These are phyloP conservation scores for Nigrospora sphaerica DNA, from an alignment of 2,329 filamentous ascomycete genomes.

Conservation along the genomic window DNA sequence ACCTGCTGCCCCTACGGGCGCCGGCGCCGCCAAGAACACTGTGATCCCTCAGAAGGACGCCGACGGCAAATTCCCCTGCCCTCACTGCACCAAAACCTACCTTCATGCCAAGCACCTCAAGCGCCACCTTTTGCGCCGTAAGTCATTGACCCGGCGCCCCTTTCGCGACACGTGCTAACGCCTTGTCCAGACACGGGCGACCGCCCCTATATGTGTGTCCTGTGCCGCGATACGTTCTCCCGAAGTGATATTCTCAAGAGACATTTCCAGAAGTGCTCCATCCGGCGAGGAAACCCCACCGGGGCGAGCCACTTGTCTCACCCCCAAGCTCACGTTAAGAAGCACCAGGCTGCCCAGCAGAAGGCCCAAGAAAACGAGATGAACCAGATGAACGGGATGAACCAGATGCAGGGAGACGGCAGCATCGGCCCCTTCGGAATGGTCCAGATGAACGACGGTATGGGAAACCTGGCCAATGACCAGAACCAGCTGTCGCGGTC, in stretches of 20 bases:
- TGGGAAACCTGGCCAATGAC: slow-evolving; percentile 53
- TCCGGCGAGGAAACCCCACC: slow-evolving; percentile 90
- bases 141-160: slow-evolving; percentile 36
- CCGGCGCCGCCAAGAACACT: slow-evolving; percentile 65
- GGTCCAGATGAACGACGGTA: slow-evolving; percentile 48
- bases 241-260: slow-evolving; percentile 97
- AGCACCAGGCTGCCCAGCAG: slow-evolving; percentile 54
- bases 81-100: slow-evolving; percentile 97
- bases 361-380: slow-evolving; percentile 47
- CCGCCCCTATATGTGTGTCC: slow-evolving; percentile 94
- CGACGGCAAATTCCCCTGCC: slow-evolving; percentile 96
- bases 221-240: slow-evolving; percentile 97
- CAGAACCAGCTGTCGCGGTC: slow-evolving; percentile 56
- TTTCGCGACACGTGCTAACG: slow-evolving; percentile 8
- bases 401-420: slow-evolving; percentile 49
- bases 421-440: slow-evolving; percentile 53
- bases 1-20: slow-evolving; percentile 68
- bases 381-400: slow-evolving; percentile 54
- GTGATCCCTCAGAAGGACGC: slow-evolving; percentile 91
- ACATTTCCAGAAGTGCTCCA: slow-evolving; percentile 98
- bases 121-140: slow-evolving; percentile 90
- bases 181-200: slow-evolving; percentile 76
- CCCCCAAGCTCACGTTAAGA: slow-evolving; percentile 82
- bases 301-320: slow-evolving; percentile 92
- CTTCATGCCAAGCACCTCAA: slow-evolving; percentile 96